phyloP scores from a whole-genome alignment of 1,139 yeast genomes.

The Saccharomyces hybrid region DNA sequence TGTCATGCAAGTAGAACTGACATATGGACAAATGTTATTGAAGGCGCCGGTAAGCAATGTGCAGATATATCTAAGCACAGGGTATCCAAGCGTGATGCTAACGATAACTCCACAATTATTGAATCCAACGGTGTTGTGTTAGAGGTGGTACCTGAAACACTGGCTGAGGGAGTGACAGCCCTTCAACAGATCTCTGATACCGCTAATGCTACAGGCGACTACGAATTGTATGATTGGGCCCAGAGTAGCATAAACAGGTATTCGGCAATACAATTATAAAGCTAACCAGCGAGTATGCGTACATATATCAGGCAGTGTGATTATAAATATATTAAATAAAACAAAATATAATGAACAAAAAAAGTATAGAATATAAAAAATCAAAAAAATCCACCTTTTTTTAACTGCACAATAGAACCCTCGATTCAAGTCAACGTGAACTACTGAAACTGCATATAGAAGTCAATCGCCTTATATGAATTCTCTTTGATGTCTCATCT shows the following conservation, averaged over 20 bases:
- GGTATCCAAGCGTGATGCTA: neutral
- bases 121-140: neutral
- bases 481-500: too few relatives aligned
- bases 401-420: neutral
- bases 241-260: neutral
- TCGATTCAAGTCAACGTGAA: neutral
- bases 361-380: neutral
- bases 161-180: neutral
- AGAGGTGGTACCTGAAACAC: neutral
- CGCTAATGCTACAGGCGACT: neutral
- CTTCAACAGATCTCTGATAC: neutral
- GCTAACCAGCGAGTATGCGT: neutral
- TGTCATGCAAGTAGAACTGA: neutral
- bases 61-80: neutral
- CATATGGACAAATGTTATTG: neutral
- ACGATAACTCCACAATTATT: neutral
- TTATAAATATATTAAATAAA: neutral
- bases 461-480: neutral
- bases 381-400: neutral
- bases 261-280: neutral
- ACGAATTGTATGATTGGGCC: neutral
- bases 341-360: neutral
- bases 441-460: neutral
- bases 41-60: neutral
- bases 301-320: too few relatives aligned